A percentile compares a stretch with the other conserved stretches of the same genome.
These are phyloP conservation scores for Apiotrichum porosum DNA, from an alignment of 1,284 basidiomycete species.

Conservation along the genomic window DNA sequence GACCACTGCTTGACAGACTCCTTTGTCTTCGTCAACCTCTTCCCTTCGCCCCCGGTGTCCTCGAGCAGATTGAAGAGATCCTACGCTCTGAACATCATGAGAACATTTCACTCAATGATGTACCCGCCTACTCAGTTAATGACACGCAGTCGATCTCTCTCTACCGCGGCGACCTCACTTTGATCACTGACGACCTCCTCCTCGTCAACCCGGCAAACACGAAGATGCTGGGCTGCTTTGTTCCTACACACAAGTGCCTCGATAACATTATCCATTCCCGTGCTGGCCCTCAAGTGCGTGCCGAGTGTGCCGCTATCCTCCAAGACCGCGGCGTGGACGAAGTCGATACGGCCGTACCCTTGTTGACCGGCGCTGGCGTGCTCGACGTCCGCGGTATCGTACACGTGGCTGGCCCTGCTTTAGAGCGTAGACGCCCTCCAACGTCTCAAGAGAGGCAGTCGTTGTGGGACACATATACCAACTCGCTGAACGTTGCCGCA, in stretches of 20 bases:
- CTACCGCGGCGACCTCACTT: not conserved
- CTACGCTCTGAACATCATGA: too few species aligned
- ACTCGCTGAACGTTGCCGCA: not conserved
- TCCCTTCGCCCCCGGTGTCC: too few species aligned
- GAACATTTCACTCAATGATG: too few species aligned
- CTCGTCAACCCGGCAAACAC: conserved; percentile 14
- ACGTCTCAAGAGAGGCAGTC: not conserved
- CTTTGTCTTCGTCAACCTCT: too few species aligned
- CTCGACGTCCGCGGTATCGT: conserved; percentile 3
- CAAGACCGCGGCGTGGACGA: not conserved
- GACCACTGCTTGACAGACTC: too few species aligned
- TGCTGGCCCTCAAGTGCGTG: conserved; percentile 5
- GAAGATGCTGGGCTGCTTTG: conserved; percentile 15
- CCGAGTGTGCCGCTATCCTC: conserved; percentile 5
- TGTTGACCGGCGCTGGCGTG: conserved; percentile 4
- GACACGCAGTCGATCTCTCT: not conserved
- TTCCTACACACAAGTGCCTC: conserved; percentile 11
- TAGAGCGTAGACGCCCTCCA: not conserved
- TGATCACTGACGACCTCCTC: conserved; percentile 1
- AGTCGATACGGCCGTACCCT: not conserved
- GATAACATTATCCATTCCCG: conserved; percentile 14
- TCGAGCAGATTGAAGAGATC: too few species aligned
- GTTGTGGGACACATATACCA: not conserved
- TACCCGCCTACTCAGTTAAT: too few species aligned
- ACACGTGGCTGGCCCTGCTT: conserved; percentile 10